Base-by-base conservation (phyloP, 257 asterid genomes). In the Fraxinus quadrangulata region DNA sequence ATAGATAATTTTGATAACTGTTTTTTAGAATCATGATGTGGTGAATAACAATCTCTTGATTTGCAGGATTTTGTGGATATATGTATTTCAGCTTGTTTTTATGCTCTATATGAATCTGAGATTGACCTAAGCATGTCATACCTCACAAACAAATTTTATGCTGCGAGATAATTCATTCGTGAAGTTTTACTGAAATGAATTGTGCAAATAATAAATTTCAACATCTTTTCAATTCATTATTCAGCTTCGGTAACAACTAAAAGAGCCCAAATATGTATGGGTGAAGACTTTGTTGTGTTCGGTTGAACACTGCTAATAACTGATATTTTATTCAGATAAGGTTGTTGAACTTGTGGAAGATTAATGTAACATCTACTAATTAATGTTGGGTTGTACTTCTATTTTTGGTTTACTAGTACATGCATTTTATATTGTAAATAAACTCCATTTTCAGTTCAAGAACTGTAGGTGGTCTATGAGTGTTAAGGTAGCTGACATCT, bases 401-500 rank as follows among this genome's bases (percentile, higher is more conserved):
- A 54, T 6, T 19, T 19, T 54, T n/a, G 23, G 26, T n/a, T n/a
- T 54, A 63, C 34, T 63, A 26, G 19, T 24, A 63, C 68, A 23
- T 63, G 10, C 21, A 26, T 63, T 61, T 26, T 63, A 8, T 23
- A 11, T 23, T 63, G 5, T 12, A 6, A 59, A 42, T 47, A 45
- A 72, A 31, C 23, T 76, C 51, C 21, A 51, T 6, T 5, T 33
- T 65, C 6, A 37, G 14, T 16, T 47, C 10, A 59, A 59, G 49
- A 67, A 71, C 1, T 24, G 17, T 72, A 63, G 6, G 66, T 42
- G 34, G 26, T 66, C 31, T 74, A 11, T 40, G 40, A 74, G 67
- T 42, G 45, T 40, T 17, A 42, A 61, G n/a, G 76, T 63, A 42
- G 33, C 49, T 42, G 71, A 70, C n/a, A 63, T 56, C 71, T 61